Conservation (phyloP, 768 basidiomycete species). For the Amanita jacksonii region DNA sequence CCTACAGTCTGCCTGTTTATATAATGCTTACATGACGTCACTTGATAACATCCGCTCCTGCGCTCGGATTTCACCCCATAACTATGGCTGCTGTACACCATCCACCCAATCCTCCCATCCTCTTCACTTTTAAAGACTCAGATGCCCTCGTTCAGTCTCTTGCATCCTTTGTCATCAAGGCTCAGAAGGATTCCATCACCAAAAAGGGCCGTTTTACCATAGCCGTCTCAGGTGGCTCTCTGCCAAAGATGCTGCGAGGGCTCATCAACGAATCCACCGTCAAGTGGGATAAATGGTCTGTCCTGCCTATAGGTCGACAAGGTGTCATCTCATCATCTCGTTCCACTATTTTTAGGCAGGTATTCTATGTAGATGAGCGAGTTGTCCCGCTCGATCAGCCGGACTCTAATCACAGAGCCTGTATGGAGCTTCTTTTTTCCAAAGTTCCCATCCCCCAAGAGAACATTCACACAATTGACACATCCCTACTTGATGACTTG, state of each 20-base stretch:
- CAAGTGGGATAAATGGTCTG: conserved; percentile 92
- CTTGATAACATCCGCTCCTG: neutral
- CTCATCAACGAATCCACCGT: conserved; percentile 56
- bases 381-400: conserved; percentile 86
- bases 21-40: conserved; percentile 6
- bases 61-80: neutral
- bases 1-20: conserved; percentile 1
- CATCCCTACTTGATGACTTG: conserved; percentile 52
- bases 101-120: conserved; percentile 54
- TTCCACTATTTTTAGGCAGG: conserved; percentile 54
- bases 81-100: conserved; percentile 33
- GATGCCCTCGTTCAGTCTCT: conserved; percentile 54
- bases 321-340: neutral
- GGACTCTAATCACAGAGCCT: conserved; percentile 87
- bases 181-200: conserved; percentile 82
- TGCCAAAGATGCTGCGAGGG: conserved; percentile 72
- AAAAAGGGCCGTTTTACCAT: conserved; percentile 88
- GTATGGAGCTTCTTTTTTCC: conserved; percentile 63
- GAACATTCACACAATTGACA: conserved; percentile 83
- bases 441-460: conserved; percentile 68
- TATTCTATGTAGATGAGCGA: conserved; percentile 96
- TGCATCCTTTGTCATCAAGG: conserved; percentile 74
- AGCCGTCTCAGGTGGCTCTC: conserved; percentile 88
- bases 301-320: conserved; percentile 6
- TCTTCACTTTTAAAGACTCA: conserved; percentile 58